Conservation (phyloP, 2,329 filamentous ascomycete species). For the Fusarium albidum region DNA sequence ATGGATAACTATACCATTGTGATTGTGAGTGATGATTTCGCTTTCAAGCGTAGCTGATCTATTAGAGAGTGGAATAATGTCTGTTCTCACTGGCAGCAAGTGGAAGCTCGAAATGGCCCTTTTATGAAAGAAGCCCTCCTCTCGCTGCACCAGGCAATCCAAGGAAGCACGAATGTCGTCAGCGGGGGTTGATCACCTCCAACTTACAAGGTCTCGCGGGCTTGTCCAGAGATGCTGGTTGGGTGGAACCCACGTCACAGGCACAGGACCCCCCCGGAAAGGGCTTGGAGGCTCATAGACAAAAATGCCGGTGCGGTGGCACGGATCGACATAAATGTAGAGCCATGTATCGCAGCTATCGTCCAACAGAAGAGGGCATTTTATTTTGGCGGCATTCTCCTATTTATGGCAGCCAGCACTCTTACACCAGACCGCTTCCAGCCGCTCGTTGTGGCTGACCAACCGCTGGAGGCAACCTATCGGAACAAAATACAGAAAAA, state of each 20-base stretch:
- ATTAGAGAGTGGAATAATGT: not conserved
- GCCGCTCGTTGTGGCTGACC: not conserved
- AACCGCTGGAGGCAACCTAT: not conserved
- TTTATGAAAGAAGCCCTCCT: too few relatives aligned
- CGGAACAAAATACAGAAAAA: conserved; percentile 31
- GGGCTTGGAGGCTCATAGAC: too few relatives aligned
- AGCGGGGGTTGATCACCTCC: conserved; percentile 31
- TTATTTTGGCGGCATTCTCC: too few relatives aligned
- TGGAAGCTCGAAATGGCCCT: conserved; percentile 2
- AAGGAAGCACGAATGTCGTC: conserved; percentile 31
- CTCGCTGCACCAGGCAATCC: conserved; percentile 6
- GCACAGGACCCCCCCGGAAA: conserved; percentile 23
- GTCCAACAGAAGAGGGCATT: too few relatives aligned
- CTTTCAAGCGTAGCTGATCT: not conserved
- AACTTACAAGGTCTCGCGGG: conserved; percentile 24
- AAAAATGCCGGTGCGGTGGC: too few relatives aligned
- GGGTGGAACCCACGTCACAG: conserved; percentile 30
- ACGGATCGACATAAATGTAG: too few relatives aligned
- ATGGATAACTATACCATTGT: conserved; percentile 27
- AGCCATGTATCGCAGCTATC: too few relatives aligned
- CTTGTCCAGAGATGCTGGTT: conserved; percentile 25
- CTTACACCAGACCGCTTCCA: too few relatives aligned
- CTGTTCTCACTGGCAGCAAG: not conserved
- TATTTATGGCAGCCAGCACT: too few relatives aligned
- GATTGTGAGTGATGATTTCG: conserved; percentile 18